phyloP scores from a whole-genome alignment of 192 early-diverging fungal species.

The Podila verticillata region DNA sequence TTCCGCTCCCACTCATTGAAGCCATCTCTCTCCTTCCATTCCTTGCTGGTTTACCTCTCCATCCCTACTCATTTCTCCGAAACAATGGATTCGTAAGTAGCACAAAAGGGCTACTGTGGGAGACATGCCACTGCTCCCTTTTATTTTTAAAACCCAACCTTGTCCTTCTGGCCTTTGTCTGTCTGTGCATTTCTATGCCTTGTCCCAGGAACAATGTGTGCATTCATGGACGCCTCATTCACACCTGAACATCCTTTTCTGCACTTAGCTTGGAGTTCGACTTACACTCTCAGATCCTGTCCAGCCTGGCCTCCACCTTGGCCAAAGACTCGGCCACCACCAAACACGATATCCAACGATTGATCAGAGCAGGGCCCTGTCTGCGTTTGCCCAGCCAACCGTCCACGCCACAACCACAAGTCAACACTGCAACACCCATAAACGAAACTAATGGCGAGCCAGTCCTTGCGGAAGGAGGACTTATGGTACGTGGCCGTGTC shows the following conservation, averaged over 20 bases:
- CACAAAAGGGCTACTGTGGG: not conserved
- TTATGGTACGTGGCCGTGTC: conserved; percentile 14
- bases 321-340: conserved; percentile 57
- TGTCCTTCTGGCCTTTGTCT: no score
- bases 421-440: conserved; percentile 1
- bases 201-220: not conserved
- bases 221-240: not conserved
- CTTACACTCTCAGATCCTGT: conserved; percentile 62
- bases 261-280: conserved; percentile 58
- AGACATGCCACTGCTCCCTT: not conserved
- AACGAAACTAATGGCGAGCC: conserved; percentile 11
- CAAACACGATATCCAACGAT: conserved; percentile 51
- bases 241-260: not conserved
- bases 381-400: conserved; percentile 33
- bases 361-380: conserved; percentile 53
- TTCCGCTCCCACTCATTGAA: no score
- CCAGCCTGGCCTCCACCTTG: conserved; percentile 58
- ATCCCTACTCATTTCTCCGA: not conserved
- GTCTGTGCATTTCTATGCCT: not conserved
- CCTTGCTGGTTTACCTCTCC: no score
- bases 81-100: conserved; percentile 1
- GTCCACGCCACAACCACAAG: conserved; percentile 16
- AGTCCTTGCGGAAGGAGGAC: conserved; percentile 27
- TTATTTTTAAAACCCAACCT: no score
- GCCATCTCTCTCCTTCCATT: no score